Conservation (phyloP, 164 flowering plant species). For the Santalum album region DNA sequence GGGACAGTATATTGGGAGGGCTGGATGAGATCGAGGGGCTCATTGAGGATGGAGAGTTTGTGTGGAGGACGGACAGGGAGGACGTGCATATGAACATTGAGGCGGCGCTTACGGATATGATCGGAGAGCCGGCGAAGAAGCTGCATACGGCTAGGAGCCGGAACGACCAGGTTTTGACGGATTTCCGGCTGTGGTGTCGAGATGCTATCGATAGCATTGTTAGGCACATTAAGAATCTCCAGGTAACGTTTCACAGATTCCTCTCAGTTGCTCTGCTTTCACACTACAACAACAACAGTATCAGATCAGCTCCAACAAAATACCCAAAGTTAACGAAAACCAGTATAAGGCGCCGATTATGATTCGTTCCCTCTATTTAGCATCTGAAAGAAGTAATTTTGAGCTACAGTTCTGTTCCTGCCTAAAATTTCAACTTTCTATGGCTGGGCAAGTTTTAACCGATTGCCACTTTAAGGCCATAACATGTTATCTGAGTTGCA, state of each 20-base stretch:
- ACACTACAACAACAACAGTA: too few species aligned
- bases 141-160: conserved; percentile 95
- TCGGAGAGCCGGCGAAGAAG: conserved; percentile 98
- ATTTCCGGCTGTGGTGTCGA: conserved; percentile 93
- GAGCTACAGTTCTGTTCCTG: too few species aligned
- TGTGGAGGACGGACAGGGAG: conserved; percentile 91
- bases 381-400: too few species aligned
- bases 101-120: conserved; percentile 87
- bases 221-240: conserved; percentile 42
- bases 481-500: too few species aligned
- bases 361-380: too few species aligned
- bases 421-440: too few species aligned
- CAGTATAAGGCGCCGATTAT: too few species aligned
- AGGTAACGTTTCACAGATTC: conserved; percentile 41
- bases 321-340: too few species aligned
- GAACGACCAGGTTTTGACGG: conserved; percentile 92
- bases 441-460: too few species aligned
- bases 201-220: conserved; percentile 82
- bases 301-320: too few species aligned
- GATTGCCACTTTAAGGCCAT: too few species aligned
- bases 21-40: conserved; percentile 68
- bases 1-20: conserved; percentile 64
- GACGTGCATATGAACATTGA: conserved; percentile 99
- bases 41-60: conserved; percentile 73
- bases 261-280: too few species aligned